Evolutionary conservation across 176 grass and related monocot genomes (phyloP).

Genomic region (Avena sativa): DNA sequence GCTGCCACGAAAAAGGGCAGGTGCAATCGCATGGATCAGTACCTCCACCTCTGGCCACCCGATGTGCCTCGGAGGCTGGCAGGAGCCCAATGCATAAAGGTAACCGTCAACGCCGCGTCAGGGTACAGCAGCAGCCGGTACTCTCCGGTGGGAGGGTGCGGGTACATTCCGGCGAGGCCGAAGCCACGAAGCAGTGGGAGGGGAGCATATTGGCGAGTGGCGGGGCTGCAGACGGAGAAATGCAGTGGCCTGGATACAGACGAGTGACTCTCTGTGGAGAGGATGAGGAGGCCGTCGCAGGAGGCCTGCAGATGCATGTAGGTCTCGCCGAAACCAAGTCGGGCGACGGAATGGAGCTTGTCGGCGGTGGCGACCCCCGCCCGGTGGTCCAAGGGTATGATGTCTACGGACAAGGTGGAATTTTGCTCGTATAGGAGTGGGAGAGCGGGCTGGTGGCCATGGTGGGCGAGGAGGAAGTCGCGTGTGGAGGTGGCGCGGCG

Average conservation of each 20-base stretch:
- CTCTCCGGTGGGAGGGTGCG: background rate
- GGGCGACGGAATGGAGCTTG: background rate
- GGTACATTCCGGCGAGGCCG: background rate
- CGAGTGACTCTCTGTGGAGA: background rate
- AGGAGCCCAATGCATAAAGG: background rate
- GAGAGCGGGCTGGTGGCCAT: background rate
- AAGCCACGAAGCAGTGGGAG: background rate
- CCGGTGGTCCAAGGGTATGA: background rate
- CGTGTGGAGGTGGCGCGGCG: background rate
- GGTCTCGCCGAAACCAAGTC: fast-evolving
- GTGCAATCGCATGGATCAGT: fast-evolving
- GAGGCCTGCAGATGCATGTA: background rate
- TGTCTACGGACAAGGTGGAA: background rate
- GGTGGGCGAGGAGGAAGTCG: slow-evolving; percentile 4
- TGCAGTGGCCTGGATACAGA: background rate
- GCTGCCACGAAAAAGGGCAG: background rate
- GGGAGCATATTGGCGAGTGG: background rate
- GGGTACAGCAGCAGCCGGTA: background rate
- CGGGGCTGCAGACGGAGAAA: background rate
- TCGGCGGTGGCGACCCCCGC: background rate
- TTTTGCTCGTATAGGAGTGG: background rate
- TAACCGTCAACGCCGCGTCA: background rate
- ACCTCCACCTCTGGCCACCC: background rate
- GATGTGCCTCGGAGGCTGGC: background rate
- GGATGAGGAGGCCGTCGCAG: background rate